phyloP scores from a whole-genome alignment of 176 grass and related monocot genomes.

The Oryza coarctata region DNA sequence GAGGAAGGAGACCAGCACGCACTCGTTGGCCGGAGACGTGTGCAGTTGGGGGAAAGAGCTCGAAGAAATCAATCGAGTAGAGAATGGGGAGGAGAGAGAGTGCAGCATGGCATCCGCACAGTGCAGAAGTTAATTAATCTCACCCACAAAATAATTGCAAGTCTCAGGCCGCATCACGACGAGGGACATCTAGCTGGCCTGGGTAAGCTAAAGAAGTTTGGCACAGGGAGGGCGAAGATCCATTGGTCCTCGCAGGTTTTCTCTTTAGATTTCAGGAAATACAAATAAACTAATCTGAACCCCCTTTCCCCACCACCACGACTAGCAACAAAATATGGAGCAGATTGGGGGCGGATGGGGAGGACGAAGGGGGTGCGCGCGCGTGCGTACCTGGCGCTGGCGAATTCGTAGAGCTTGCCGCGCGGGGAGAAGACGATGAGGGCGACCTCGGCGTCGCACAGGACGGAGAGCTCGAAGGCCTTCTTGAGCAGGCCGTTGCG shows the following conservation, averaged over 20 bases:
- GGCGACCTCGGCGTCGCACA: conserved; percentile 91
- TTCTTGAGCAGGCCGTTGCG: conserved; percentile 88
- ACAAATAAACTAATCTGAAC: conserved; percentile 22
- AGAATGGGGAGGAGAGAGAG: not conserved
- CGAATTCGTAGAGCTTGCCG: conserved; percentile 76
- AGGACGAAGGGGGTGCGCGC: no score
- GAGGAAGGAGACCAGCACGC: not conserved
- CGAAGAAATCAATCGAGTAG: not conserved
- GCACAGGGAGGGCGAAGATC: conserved; percentile 23
- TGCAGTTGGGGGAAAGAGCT: not conserved
- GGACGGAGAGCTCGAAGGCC: conserved; percentile 85
- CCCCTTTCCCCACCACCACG: not conserved
- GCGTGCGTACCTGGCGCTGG: conserved; percentile 40
- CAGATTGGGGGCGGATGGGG: no score
- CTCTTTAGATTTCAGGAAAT: not conserved
- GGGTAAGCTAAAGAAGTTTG: conserved; percentile 27
- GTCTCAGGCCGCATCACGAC: not conserved
- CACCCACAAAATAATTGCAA: not conserved
- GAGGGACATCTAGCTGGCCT: not conserved
- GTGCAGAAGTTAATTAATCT: not conserved
- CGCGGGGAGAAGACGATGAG: conserved; percentile 77
- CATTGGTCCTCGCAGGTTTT: conserved; percentile 31
- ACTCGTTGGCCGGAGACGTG: not conserved
- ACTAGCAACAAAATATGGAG: conserved; percentile 8
- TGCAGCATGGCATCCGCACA: not conserved